Base-by-base conservation (phyloP, 2,329 filamentous ascomycete genomes). In the Acephala macrosclerotiorum region DNA sequence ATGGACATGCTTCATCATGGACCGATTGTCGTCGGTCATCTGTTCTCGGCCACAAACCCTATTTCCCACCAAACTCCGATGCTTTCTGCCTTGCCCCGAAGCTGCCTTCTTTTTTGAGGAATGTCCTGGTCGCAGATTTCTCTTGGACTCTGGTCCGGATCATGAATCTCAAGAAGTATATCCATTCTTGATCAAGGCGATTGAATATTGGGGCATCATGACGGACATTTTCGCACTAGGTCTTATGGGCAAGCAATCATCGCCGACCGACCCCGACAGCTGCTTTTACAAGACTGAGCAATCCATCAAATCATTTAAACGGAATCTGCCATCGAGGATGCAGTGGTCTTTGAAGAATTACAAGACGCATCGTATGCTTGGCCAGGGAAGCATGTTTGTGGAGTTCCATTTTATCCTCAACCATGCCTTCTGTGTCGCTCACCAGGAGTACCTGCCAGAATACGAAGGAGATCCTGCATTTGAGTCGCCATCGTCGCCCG, bases 291-390 rank as follows among this genome's bases (percentile, higher is more conserved):
- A 49, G 45, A 22, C 45, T 7, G 45, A 49, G 45, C n/a, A 49
- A 22, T 18, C 45, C n/a, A 22, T 49, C 45, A 22, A 22, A 11
- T 5, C 5, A 22, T 49, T 18, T 7, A 49, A 49, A 22, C n/a
- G 9, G 6, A 49, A 22, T 49, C 45, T 49, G 18, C 45, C 45
- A 22, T 49, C n/a, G 6, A 49, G 45, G 20, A 49, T 49, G 45
- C 45, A 49, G 25, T 49, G 45, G 45, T 49, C 45, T 12, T 22
- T 49, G n/a, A 49, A 49, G n/a, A 49, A 49, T 49, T 49, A 49
- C n/a, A 49, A 49, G n/a, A 49, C 45, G 14, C 45, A 49, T 49
- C n/a, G n/a, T 14, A 20, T 49, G 45, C 45, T 49, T 49, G 45
- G 45, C 25, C 45, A 49, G 20, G 45, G 45, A 20, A 49, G 45